A percentile compares a stretch with the other conserved stretches of the same genome.
Conservation (phyloP, 352 stramenopile genomes). For the Aphanomyces astaci region DNA sequence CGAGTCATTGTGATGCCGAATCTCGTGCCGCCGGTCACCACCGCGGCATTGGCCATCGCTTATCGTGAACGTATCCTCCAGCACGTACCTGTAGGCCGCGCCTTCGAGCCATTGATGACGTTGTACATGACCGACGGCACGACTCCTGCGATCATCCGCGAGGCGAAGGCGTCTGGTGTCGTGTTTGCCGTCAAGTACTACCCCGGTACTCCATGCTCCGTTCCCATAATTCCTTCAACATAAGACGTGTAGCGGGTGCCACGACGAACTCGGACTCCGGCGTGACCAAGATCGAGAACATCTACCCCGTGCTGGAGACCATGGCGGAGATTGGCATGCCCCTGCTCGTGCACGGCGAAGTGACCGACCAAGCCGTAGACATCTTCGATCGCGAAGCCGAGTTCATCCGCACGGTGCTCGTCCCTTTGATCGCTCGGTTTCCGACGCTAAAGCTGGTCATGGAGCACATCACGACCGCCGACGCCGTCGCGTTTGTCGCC, state of each 20-base stretch:
- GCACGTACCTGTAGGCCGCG: slow-evolving; percentile 57
- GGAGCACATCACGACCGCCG: slow-evolving; percentile 98
- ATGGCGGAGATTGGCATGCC: slow-evolving; percentile 86
- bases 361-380: slow-evolving; percentile 91
- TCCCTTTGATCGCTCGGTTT: slow-evolving; percentile 89
- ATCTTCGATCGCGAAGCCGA: slow-evolving; percentile 97
- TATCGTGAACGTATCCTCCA: slow-evolving; percentile 94
- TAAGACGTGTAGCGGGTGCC: slow-evolving; percentile 65
- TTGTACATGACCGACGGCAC: slow-evolving; percentile 99
- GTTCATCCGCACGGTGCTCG: slow-evolving; percentile 96
- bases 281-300: slow-evolving; percentile 95
- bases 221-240: neutral
- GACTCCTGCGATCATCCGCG: slow-evolving; percentile 91
- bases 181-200: slow-evolving; percentile 98
- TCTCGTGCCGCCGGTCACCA: slow-evolving; percentile 95
- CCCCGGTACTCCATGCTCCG: slow-evolving; percentile 46
- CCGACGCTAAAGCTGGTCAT: slow-evolving; percentile 97
- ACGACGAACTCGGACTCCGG: slow-evolving; percentile 98
- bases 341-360: slow-evolving; percentile 95
- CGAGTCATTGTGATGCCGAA: slow-evolving; percentile 98
- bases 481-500: slow-evolving; percentile 94
- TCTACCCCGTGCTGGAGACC: slow-evolving; percentile 77
- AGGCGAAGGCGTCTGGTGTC: slow-evolving; percentile 77
- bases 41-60: slow-evolving; percentile 86
- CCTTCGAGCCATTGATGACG: slow-evolving; percentile 94